These are phyloP conservation scores for Dendrocalamus latiflorus DNA, from an alignment of 202 grass and related monocot species.

Conservation along the genomic window DNA sequence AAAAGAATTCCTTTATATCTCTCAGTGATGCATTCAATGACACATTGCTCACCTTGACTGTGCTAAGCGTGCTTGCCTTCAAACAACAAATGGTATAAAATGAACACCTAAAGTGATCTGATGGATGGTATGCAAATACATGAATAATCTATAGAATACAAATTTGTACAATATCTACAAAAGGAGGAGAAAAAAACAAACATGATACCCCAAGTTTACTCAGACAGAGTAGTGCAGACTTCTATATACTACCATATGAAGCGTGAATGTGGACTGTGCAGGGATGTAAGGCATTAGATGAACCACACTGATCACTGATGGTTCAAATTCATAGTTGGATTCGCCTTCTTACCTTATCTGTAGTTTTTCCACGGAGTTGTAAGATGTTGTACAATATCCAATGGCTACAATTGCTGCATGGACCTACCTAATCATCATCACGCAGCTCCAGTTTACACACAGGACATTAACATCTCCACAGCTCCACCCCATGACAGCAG, in stretches of 20 bases:
- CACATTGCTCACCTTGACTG: too few relatives aligned
- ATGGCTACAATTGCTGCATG: neutral
- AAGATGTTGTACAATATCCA: neutral
- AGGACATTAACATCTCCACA: neutral
- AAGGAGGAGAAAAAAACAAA: too few relatives aligned
- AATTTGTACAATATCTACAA: neutral
- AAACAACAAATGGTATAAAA: constrained; percentile 25
- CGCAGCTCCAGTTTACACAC: neutral
- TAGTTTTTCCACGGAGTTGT: neutral
- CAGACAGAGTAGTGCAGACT: neutral
- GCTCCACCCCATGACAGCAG: neutral
- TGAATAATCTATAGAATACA: neutral
- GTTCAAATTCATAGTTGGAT: neutral
- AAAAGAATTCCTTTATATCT: too few relatives aligned
- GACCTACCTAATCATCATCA: neutral
- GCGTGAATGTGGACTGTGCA: neutral
- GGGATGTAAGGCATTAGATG: neutral
- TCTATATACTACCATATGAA: neutral
- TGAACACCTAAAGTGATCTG: neutral
- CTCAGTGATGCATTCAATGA: too few relatives aligned
- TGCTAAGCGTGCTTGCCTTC: too few relatives aligned
- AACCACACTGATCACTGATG: neutral
- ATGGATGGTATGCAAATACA: neutral
- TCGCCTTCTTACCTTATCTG: neutral
- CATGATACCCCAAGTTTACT: neutral